Evolutionary conservation across 371 early-diverging fungal species (phyloP).

Genomic region (Entomophthora muscae): DNA sequence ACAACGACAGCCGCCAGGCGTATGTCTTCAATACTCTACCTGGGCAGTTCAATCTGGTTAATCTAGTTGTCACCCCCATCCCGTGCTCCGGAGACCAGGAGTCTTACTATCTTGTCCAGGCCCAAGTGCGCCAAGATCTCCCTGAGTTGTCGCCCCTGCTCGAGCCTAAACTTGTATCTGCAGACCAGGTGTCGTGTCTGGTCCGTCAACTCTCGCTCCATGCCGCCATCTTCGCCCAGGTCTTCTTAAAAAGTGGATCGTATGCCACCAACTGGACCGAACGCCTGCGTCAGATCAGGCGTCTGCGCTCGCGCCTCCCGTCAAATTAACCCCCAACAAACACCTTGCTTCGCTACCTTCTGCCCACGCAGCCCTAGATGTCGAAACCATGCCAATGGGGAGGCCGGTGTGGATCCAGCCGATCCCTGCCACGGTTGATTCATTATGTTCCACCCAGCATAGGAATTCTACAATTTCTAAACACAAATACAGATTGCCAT

Average conservation of each 20-base stretch:
- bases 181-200: constrained; percentile 51
- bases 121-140: constrained; percentile 60
- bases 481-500: no score
- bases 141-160: constrained; percentile 66
- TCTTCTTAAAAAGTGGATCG: constrained; percentile 44
- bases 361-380: no score
- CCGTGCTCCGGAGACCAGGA: constrained; percentile 12
- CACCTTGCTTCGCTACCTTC: no score
- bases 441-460: no score
- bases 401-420: no score
- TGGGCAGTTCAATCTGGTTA: constrained; percentile 86
- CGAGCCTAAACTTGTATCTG: constrained; percentile 68
- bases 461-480: no score
- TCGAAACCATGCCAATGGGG: no score
- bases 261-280: constrained; percentile 74
- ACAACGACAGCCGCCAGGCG: constrained; percentile 66
- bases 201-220: constrained; percentile 74
- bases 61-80: constrained; percentile 62
- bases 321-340: no score
- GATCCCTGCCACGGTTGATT: no score
- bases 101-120: constrained; percentile 37
- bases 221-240: constrained; percentile 79
- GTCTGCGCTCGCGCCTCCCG: background rate
- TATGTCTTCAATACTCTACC: constrained; percentile 80
- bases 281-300: constrained; percentile 65